Evolutionary conservation across 2,329 filamentous ascomycete species (phyloP).

Genomic region (Arthrobotrys sinensis): DNA sequence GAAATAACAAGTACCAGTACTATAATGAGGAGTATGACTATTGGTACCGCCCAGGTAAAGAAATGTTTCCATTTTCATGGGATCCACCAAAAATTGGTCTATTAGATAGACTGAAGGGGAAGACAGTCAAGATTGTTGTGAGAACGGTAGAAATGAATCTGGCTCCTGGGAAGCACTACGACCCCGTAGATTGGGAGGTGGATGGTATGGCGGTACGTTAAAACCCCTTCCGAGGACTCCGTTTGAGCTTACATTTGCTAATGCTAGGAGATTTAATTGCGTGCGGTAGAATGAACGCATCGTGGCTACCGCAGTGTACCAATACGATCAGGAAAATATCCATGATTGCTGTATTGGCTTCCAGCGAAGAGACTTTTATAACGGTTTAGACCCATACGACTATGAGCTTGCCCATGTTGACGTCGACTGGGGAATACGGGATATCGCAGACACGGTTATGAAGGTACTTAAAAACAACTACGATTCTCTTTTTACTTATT

Average conservation of each 20-base stretch:
- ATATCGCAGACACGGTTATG: not conserved
- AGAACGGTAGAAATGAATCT: not conserved
- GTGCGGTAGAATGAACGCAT: not conserved
- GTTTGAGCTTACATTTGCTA: no score
- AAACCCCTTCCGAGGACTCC: not conserved
- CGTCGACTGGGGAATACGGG: not conserved
- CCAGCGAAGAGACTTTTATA: not conserved
- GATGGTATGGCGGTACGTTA: slow-evolving; percentile 4
- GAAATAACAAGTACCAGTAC: not conserved
- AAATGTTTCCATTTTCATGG: no score
- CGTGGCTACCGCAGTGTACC: not conserved
- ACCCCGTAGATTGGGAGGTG: not conserved
- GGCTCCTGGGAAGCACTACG: not conserved
- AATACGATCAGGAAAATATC: not conserved
- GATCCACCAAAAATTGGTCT: not conserved
- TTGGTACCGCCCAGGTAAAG: no score
- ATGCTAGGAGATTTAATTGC: no score
- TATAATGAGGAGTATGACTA: not conserved
- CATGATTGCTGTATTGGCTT: not conserved
- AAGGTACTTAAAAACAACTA: no score
- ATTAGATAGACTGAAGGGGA: not conserved
- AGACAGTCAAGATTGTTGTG: not conserved
- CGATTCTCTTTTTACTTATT: no score
- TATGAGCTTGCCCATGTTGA: not conserved
- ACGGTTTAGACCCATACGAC: no score